Conservation (phyloP, 73 alveolate species). For the Symbiodinium pilosum region DNA sequence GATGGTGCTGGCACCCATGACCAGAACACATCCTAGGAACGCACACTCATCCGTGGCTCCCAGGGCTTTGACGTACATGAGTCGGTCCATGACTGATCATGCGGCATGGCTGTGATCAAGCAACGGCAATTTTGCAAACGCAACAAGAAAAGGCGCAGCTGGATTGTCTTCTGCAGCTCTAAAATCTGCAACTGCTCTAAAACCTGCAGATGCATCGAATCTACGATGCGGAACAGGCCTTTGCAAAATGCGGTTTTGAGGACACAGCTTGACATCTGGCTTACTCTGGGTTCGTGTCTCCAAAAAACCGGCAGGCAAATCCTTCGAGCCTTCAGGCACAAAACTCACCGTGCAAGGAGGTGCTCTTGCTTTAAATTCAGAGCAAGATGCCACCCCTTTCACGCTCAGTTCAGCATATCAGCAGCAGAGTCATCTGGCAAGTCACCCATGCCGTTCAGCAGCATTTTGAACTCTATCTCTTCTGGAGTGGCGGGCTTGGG, state of each 20-base stretch:
- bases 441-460: too few relatives aligned
- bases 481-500: too few relatives aligned
- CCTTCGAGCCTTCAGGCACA: background rate
- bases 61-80: too few relatives aligned
- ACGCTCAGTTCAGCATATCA: constrained; percentile 65
- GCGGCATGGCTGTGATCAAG: background rate
- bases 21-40: too few relatives aligned
- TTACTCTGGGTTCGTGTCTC: background rate
- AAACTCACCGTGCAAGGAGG: background rate
- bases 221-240: background rate
- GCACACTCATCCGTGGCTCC: too few relatives aligned
- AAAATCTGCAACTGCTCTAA: too few relatives aligned
- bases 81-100: too few relatives aligned
- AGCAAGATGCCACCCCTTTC: background rate
- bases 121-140: background rate
- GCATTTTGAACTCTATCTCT: too few relatives aligned
- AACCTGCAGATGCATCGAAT: background rate
- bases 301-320: background rate
- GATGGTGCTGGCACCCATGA: too few relatives aligned
- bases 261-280: background rate
- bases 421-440: constrained; percentile 31
- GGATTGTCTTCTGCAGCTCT: background rate
- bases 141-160: background rate
- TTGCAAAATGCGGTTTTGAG: background rate
- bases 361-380: background rate